A percentile compares a stretch with the other conserved stretches of the same genome.
Evolutionary conservation across 2,329 filamentous ascomycete genomes (phyloP).

Genomic region (Fusarium fujikuroi): DNA sequence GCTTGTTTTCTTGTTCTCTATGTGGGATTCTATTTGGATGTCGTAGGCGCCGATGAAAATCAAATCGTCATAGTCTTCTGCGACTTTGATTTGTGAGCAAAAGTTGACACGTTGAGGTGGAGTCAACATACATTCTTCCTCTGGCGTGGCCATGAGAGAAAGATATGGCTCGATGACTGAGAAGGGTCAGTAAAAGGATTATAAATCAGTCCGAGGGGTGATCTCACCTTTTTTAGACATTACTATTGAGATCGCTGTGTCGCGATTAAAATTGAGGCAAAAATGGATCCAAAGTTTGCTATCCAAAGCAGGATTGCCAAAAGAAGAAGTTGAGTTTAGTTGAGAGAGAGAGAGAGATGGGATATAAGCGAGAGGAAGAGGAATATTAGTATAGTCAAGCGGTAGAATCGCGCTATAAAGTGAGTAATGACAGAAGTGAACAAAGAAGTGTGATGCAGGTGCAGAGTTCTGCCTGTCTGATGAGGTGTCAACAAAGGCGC

Average conservation of each 20-base stretch:
- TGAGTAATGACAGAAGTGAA: neutral
- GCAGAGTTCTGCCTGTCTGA: neutral
- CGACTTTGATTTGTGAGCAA: neutral
- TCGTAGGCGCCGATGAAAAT: constrained; percentile 3
- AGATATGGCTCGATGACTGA: neutral
- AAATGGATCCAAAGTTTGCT: neutral
- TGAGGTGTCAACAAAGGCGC: neutral
- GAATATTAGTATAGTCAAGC: neutral
- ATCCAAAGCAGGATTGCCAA: neutral
- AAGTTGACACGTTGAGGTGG: neutral
- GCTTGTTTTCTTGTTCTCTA: neutral
- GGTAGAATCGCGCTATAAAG: neutral
- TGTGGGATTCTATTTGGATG: constrained; percentile 1
- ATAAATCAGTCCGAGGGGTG: fast-evolving
- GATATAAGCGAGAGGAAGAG: neutral
- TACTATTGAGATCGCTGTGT: neutral
- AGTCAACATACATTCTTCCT: neutral
- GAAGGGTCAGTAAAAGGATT: neutral
- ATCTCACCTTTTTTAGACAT: neutral
- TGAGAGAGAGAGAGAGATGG: neutral
- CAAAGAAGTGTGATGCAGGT: neutral
- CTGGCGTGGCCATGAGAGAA: neutral
- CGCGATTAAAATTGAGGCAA: neutral
- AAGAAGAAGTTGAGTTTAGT: neutral
- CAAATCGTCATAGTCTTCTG: constrained; percentile 6